phyloP scores from a whole-genome alignment of 371 early-diverging fungal genomes.

The Syncephalastrum monosporum region DNA sequence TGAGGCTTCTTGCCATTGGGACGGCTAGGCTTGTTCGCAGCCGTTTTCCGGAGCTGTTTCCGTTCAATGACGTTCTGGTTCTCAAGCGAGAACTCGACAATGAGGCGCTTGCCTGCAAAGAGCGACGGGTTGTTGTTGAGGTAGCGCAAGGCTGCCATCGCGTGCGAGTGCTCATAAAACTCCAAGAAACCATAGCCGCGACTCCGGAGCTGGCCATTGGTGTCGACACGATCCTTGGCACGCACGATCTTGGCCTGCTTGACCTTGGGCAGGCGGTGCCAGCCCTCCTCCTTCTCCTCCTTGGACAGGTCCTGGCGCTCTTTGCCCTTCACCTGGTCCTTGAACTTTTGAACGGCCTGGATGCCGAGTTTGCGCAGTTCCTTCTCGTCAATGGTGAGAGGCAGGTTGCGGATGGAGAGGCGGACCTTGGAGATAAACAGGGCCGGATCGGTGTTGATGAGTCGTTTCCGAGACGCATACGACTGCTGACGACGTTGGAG shows the following conservation, averaged over 20 bases:
- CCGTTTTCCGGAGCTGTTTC: no score
- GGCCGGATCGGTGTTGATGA: constrained; percentile 81
- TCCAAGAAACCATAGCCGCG: constrained; percentile 95
- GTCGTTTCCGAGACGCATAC: constrained; percentile 75
- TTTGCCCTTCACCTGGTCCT: constrained; percentile 74
- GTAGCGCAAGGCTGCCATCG: constrained; percentile 87
- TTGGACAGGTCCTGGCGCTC: constrained; percentile 66
- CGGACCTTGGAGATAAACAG: constrained; percentile 87
- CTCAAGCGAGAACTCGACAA: constrained; percentile 94
- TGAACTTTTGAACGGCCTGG: constrained; percentile 73
- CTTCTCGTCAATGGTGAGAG: constrained; percentile 69
- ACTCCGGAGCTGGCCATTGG: constrained; percentile 64
- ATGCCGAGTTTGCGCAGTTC: constrained; percentile 65
- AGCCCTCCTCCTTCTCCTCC: constrained; percentile 73
- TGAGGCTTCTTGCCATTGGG: no score
- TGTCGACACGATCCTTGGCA: constrained; percentile 76
- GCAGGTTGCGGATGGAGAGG: constrained; percentile 84
- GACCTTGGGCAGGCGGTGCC: constrained; percentile 66
- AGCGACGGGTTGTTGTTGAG: constrained; percentile 84
- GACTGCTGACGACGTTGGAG: constrained; percentile 76
- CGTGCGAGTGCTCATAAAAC: constrained; percentile 83
- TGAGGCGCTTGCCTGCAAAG: constrained; percentile 61
- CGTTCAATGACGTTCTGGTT: constrained; percentile 76
- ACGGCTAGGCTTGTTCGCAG: no score
- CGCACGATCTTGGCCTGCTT: constrained; percentile 86